Percentiles rank a stretch among this genome's conserved stretches.
These are phyloP conservation scores for Sporothrix pseudoabietina DNA, from an alignment of 2,329 filamentous ascomycete genomes.

Conservation along the genomic window DNA sequence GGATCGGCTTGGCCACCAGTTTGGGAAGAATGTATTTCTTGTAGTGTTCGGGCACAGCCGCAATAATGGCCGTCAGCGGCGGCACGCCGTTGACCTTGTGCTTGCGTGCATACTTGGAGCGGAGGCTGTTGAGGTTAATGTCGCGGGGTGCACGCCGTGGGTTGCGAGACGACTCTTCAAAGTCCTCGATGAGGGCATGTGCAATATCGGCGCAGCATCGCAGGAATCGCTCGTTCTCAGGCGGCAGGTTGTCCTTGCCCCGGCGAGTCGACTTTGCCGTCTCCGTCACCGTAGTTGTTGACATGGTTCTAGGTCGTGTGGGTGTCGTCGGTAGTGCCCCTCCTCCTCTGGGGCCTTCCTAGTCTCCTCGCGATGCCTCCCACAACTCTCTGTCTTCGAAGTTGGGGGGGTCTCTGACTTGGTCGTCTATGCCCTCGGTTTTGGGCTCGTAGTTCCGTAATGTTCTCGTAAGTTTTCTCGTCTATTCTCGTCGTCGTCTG, in stretches of 20 bases:
- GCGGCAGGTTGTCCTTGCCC: constrained; percentile 69
- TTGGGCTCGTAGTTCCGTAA: background rate
- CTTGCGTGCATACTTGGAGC: constrained; percentile 88
- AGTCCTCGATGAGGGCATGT: constrained; percentile 89
- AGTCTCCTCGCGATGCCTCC: background rate
- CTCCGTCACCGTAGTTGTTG: constrained; percentile 46
- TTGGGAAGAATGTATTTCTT: constrained; percentile 99
- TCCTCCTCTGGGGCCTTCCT: constrained; percentile 4
- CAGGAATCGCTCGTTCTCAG: constrained; percentile 93
- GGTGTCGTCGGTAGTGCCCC: background rate
- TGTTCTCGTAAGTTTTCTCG: background rate
- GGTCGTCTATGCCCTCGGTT: background rate
- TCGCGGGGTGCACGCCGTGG: constrained; percentile 74
- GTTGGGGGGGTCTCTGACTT: background rate
- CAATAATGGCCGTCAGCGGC: constrained; percentile 93
- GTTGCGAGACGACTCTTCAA: constrained; percentile 73
- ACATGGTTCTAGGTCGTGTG: constrained; percentile 33
- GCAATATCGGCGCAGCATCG: constrained; percentile 95
- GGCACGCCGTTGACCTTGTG: constrained; percentile 86
- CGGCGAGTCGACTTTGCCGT: constrained; percentile 59
- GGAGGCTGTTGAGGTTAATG: constrained; percentile 87
- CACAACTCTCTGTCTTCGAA: background rate
- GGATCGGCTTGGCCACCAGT: constrained; percentile 93
- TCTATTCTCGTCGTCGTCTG: constrained; percentile 22
- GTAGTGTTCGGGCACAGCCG: constrained; percentile 97